Conservation (phyloP, 2,329 filamentous ascomycete species). For the Proliferodiscus dingleyae region DNA sequence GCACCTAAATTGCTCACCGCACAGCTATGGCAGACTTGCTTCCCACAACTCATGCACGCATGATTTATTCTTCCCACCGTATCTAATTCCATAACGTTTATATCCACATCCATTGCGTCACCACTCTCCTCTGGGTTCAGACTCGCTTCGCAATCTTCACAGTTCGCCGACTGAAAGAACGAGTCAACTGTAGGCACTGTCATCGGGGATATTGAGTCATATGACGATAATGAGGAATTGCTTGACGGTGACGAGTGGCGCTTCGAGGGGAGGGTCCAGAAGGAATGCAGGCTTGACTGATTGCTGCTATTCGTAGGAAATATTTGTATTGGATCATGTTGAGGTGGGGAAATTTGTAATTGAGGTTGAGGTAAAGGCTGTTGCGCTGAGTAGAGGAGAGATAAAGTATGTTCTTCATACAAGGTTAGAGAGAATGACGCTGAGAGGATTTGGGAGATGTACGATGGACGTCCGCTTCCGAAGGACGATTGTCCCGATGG, state of each 20-base stretch:
- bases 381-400: constrained; percentile 52
- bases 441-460: constrained; percentile 8
- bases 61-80: constrained; percentile 26
- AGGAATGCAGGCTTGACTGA: constrained; percentile 54
- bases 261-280: constrained; percentile 49
- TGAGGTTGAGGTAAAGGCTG: constrained; percentile 26
- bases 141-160: constrained; percentile 49
- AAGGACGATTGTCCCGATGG: constrained; percentile 53
- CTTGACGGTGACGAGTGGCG: constrained; percentile 32
- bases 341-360: constrained; percentile 11
- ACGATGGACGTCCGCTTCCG: constrained; percentile 42
- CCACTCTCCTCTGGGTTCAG: constrained; percentile 24
- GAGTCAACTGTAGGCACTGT: constrained; percentile 8
- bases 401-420: constrained; percentile 44
- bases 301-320: constrained; percentile 12
- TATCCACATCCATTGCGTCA: constrained; percentile 40
- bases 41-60: constrained; percentile 47
- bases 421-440: constrained; percentile 11
- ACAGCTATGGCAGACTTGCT: constrained; percentile 54
- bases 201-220: constrained; percentile 15
- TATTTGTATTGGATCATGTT: too few species aligned
- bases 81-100: constrained; percentile 35
- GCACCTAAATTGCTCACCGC: constrained; percentile 54
- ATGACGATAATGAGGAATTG: constrained; percentile 25
- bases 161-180: constrained; percentile 35